These are phyloP conservation scores for Myxozyma neotropica DNA, from an alignment of 805 yeast species.

Conservation along the genomic window DNA sequence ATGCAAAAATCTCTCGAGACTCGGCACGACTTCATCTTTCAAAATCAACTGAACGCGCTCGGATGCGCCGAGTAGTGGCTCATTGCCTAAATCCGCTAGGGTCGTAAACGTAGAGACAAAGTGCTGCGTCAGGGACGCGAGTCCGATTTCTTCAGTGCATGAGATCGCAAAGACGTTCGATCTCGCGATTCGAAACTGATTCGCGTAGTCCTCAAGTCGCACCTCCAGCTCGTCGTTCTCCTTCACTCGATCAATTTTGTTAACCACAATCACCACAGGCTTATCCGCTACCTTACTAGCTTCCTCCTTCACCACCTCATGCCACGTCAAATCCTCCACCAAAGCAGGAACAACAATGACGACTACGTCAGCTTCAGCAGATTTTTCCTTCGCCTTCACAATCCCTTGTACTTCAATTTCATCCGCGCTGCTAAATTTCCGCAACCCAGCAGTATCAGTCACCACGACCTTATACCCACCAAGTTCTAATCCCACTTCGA, in stretches of 20 bases:
- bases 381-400: constrained; percentile 64
- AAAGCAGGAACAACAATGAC: constrained; percentile 60
- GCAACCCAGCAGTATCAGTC: constrained; percentile 92
- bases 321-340: constrained; percentile 18
- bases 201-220: constrained; percentile 1
- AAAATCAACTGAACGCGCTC: constrained; percentile 75
- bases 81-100: constrained; percentile 50
- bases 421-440: constrained; percentile 46
- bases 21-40: constrained; percentile 71
- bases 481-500: constrained; percentile 79
- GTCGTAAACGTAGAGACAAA: constrained; percentile 53
- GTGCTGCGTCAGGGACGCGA: constrained; percentile 48
- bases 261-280: constrained; percentile 39
- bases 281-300: constrained; percentile 15
- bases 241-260: constrained; percentile 40
- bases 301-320: constrained; percentile 15
- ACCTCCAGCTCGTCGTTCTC: neutral
- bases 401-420: constrained; percentile 80
- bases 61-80: constrained; percentile 73
- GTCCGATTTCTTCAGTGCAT: constrained; percentile 61
- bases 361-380: constrained; percentile 65
- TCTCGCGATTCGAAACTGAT: constrained; percentile 26
- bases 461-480: constrained; percentile 80
- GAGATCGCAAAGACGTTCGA: constrained; percentile 50
- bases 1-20: constrained; percentile 65